Conservation (phyloP, 495 filamentous ascomycete species). For the Penicillium paxilli region DNA sequence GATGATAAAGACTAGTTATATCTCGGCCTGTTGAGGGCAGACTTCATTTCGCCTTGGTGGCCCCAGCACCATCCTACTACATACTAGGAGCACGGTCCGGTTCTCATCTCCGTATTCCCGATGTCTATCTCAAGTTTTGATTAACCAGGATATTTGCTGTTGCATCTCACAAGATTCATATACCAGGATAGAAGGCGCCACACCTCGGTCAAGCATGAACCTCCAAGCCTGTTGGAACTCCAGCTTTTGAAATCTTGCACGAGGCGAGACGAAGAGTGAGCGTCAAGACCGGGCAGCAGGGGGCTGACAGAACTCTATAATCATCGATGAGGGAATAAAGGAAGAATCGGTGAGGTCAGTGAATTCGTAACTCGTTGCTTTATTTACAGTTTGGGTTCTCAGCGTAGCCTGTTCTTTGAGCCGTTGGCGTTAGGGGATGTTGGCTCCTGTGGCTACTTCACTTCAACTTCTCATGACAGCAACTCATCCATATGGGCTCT, state of each 20-base stretch:
- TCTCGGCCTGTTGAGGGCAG: background rate
- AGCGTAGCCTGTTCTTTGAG: too few species aligned
- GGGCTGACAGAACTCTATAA: background rate
- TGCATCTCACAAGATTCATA: background rate
- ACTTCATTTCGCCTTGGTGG: background rate
- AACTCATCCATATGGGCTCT: constrained; percentile 80
- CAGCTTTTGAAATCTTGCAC: background rate
- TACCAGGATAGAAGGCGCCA: background rate
- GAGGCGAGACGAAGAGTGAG: background rate
- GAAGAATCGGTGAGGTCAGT: background rate
- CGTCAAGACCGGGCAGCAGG: background rate
- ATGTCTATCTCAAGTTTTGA: background rate
- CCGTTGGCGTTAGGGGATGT: too few species aligned
- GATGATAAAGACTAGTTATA: too few species aligned
- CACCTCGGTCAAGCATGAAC: background rate
- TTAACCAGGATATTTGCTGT: background rate
- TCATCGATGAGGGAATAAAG: background rate
- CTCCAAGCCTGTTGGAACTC: too few species aligned
- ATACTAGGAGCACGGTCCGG: too few species aligned
- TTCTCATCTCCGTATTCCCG: background rate
- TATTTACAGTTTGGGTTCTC: background rate
- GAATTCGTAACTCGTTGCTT: background rate
- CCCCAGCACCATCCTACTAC: background rate
- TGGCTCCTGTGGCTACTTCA: too few species aligned
- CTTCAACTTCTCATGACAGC: constrained; percentile 47